Percentiles rank a stretch among this genome's conserved stretches.
phyloP scores from a whole-genome alignment of 169 alveolate species.

The Eimeria praecox region DNA sequence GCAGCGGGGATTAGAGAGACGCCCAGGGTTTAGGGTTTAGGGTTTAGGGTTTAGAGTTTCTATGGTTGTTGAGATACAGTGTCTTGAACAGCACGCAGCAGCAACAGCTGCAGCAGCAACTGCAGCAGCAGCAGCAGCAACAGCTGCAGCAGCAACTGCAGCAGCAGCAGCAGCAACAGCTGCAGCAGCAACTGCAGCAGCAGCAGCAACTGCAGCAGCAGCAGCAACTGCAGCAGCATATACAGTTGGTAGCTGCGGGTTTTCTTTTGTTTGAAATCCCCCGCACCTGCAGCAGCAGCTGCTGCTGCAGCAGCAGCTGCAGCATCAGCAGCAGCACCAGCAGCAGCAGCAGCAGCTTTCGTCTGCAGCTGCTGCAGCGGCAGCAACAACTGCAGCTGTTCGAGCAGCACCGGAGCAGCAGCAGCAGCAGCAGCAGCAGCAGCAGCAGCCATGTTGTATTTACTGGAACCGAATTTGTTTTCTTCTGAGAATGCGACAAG shows the following conservation, averaged over 20 bases:
- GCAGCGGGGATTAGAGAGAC: neutral
- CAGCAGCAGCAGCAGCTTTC: neutral
- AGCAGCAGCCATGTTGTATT: neutral
- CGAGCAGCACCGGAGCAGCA: no score
- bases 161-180: neutral
- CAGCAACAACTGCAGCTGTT: neutral
- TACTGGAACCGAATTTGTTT: neutral
- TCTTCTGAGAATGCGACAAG: neutral
- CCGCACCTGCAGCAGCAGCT: constrained; percentile 10
- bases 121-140: neutral
- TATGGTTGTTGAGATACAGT: neutral
- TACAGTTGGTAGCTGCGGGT: neutral
- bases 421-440: neutral
- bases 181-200: neutral
- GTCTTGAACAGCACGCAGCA: neutral
- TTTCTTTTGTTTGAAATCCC: neutral
- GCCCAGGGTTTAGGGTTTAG: constrained; percentile 42
- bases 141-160: neutral
- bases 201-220: neutral
- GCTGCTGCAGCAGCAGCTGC: neutral
- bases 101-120: neutral
- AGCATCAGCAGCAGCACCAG: neutral
- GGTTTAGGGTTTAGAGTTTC: constrained; percentile 53
- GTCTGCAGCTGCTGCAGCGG: neutral
- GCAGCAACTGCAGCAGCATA: neutral